Evolutionary conservation across 148 eudicot genomes (phyloP).

Genomic region (Beta vulgaris): DNA sequence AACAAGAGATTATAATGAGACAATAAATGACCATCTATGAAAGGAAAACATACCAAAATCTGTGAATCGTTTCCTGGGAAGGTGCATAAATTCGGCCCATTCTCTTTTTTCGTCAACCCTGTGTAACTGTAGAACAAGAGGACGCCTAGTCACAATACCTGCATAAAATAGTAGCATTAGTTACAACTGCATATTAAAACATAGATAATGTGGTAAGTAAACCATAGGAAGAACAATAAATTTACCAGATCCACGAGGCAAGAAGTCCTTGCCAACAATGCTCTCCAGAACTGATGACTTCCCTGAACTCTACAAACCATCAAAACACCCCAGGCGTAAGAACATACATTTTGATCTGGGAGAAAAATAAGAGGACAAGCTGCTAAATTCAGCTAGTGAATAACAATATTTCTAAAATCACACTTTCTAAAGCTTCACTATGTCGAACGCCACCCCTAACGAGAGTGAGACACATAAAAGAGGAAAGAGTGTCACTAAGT

Average conservation of each 20-base stretch:
- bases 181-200: neutral
- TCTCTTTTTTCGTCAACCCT: constrained; percentile 87
- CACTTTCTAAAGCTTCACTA: neutral
- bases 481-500: neutral
- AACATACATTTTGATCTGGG: neutral
- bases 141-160: constrained; percentile 99
- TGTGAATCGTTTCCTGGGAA: constrained; percentile 67
- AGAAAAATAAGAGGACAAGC: neutral
- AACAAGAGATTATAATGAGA: neutral
- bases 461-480: neutral
- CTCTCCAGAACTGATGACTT: constrained; percentile 97
- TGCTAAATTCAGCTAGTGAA: neutral
- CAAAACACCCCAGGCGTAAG: constrained; percentile 11
- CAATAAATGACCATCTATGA: constrained; percentile 11
- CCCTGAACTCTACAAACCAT: constrained; percentile 81
- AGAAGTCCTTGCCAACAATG: constrained; percentile 93
- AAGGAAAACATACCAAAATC: constrained; percentile 70
- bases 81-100: constrained; percentile 96
- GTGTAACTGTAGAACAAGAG: constrained; percentile 95
- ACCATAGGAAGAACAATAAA: neutral
- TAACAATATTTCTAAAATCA: neutral
- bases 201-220: neutral
- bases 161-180: constrained; percentile 19
- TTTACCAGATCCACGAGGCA: constrained; percentile 99
- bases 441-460: neutral